Conservation (phyloP, 495 filamentous ascomycete species). For the Podospora appendiculata region DNA sequence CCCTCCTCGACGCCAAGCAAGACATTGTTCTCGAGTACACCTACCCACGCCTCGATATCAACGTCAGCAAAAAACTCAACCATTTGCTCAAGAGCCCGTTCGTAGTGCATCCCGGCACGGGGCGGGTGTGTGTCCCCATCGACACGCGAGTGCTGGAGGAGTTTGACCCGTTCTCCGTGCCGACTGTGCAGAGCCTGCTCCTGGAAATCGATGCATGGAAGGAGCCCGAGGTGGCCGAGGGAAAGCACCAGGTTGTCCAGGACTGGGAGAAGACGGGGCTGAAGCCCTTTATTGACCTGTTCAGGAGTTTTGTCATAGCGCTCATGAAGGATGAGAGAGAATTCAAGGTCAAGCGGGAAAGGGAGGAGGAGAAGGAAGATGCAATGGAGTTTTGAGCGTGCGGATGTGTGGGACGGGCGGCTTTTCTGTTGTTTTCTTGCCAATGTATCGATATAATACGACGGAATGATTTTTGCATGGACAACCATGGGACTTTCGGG, state of each 20-base stretch:
- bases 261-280: slow-evolving; percentile 97
- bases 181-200: slow-evolving; percentile 74
- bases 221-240: slow-evolving; percentile 27
- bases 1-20: slow-evolving; percentile 80
- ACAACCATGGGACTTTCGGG: too few relatives aligned
- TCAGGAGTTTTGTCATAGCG: slow-evolving; percentile 68
- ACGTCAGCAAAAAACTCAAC: slow-evolving; percentile 94
- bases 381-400: slow-evolving; percentile 7
- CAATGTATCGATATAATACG: background rate
- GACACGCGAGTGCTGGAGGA: slow-evolving; percentile 58
- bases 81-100: slow-evolving; percentile 96
- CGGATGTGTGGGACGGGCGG: background rate
- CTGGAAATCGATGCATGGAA: slow-evolving; percentile 72
- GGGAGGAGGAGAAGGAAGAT: slow-evolving; percentile 31
- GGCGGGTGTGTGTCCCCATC: slow-evolving; percentile 91
- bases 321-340: slow-evolving; percentile 76
- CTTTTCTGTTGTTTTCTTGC: background rate
- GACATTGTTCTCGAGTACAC: slow-evolving; percentile 95
- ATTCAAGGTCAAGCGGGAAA: slow-evolving; percentile 64
- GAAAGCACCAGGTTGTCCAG: slow-evolving; percentile 36
- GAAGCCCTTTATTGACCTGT: slow-evolving; percentile 86
- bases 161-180: slow-evolving; percentile 82
- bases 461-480: background rate
- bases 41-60: slow-evolving; percentile 93
- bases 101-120: slow-evolving; percentile 91